phyloP scores from a whole-genome alignment of 768 basidiomycete species.

The Lentinula raphanica region DNA sequence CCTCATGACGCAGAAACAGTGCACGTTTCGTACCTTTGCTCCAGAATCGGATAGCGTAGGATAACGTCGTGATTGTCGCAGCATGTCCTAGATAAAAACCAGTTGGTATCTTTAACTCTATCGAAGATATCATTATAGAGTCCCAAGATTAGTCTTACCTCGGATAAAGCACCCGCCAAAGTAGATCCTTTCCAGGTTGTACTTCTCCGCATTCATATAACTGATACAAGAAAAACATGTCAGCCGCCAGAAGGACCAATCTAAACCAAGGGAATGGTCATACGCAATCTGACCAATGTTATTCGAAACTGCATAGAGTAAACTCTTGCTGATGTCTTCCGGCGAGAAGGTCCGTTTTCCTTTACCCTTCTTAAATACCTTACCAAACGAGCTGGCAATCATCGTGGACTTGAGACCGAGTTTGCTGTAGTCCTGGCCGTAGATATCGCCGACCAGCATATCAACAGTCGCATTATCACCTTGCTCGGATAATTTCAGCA shows the following conservation, averaged over 20 bases:
- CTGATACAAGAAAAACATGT: constrained; percentile 34
- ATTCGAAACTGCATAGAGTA: constrained; percentile 95
- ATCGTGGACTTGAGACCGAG: constrained; percentile 96
- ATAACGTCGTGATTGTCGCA: constrained; percentile 93
- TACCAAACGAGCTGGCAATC: constrained; percentile 97
- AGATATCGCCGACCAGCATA: constrained; percentile 99
- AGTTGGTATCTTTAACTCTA: constrained; percentile 14
- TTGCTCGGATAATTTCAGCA: constrained; percentile 88
- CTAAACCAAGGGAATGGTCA: constrained; percentile 29
- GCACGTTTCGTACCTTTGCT: constrained; percentile 96
- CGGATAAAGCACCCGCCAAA: constrained; percentile 99
- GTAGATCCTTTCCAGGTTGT: constrained; percentile 93
- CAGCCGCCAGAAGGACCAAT: neutral
- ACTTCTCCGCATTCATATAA: constrained; percentile 99
- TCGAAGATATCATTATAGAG: neutral
- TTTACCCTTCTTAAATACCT: constrained; percentile 90
- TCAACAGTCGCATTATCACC: constrained; percentile 94
- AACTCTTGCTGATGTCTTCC: constrained; percentile 91
- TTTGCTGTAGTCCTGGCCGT: constrained; percentile 93
- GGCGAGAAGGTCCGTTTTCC: constrained; percentile 75
- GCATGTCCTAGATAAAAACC: constrained; percentile 68
- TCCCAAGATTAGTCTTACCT: constrained; percentile 40
- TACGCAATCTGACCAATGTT: constrained; percentile 99
- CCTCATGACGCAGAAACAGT: constrained; percentile 95
- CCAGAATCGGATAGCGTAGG: constrained; percentile 99